phyloP scores from a whole-genome alignment of 2,329 filamentous ascomycete species.

The Exophiala bonariae region DNA sequence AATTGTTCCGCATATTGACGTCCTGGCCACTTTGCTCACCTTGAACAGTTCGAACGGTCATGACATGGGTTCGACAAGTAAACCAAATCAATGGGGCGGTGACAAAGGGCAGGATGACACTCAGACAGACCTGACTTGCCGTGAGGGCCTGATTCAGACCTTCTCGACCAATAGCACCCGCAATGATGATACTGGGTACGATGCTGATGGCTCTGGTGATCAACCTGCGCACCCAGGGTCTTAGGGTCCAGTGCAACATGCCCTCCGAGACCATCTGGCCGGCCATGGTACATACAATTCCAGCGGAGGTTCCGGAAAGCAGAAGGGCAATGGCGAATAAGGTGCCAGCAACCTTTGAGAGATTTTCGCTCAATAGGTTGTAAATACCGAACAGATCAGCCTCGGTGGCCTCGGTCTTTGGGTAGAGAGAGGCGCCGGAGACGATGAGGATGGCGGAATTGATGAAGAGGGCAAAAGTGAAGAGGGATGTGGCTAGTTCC shows the following conservation, averaged over 20 bases:
- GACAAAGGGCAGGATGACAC: constrained; percentile 79
- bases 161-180: constrained; percentile 70
- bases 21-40: constrained; percentile 8
- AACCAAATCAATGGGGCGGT: constrained; percentile 82
- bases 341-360: constrained; percentile 74
- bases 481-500: constrained; percentile 71
- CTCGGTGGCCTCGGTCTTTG: constrained; percentile 58
- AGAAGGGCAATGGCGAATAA: constrained; percentile 82
- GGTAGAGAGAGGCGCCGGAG: constrained; percentile 73
- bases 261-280: constrained; percentile 89
- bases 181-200: constrained; percentile 79
- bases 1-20: constrained; percentile 71
- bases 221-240: constrained; percentile 76
- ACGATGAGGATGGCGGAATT: constrained; percentile 82
- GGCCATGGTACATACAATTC: constrained; percentile 78
- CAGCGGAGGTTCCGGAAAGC: constrained; percentile 76
- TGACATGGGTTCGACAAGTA: constrained; percentile 75
- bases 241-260: constrained; percentile 71
- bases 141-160: constrained; percentile 73
- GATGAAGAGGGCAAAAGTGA: constrained; percentile 81
- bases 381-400: constrained; percentile 86
- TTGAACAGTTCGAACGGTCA: constrained; percentile 59
- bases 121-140: constrained; percentile 75
- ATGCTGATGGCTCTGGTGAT: constrained; percentile 79
- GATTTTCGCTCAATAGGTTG: constrained; percentile 64